A percentile compares a stretch with the other conserved stretches of the same genome.
Evolutionary conservation across 768 basidiomycete genomes (phyloP).

Genomic region (Amanita muscaria): DNA sequence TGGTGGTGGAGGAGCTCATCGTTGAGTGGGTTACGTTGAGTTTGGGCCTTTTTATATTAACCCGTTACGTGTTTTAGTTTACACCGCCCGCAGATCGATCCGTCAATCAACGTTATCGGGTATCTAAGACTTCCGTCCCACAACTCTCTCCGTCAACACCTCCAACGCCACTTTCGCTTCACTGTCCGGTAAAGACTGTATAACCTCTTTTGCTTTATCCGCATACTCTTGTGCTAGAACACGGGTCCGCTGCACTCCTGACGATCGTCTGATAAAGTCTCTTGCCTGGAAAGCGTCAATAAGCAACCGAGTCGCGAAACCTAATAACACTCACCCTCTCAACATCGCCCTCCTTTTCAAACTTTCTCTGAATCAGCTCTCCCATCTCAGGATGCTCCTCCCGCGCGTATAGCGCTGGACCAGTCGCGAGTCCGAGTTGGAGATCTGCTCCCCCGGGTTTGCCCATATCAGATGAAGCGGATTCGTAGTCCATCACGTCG

Average conservation of each 20-base stretch:
- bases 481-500: slow-evolving; percentile 90
- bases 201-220: slow-evolving; percentile 65
- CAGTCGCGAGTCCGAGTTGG: slow-evolving; percentile 80
- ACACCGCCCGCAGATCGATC: no score
- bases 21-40: background rate
- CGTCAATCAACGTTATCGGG: background rate
- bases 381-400: slow-evolving; percentile 89
- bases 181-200: slow-evolving; percentile 70
- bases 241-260: slow-evolving; percentile 75
- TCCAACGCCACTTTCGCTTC: slow-evolving; percentile 74
- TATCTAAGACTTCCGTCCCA: slow-evolving; percentile 36
- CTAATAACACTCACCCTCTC: slow-evolving; percentile 45
- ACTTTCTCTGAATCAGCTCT: slow-evolving; percentile 75
- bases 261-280: slow-evolving; percentile 63
- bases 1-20: slow-evolving; percentile 18
- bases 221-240: slow-evolving; percentile 73
- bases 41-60: no score
- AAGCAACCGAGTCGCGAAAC: slow-evolving; percentile 1
- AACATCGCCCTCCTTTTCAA: slow-evolving; percentile 77
- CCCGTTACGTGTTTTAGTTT: no score
- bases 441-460: slow-evolving; percentile 89
- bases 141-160: slow-evolving; percentile 66
- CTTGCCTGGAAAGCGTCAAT: slow-evolving; percentile 56
- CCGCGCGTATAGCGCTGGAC: slow-evolving; percentile 91
- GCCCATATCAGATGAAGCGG: slow-evolving; percentile 65